Base-by-base conservation (phyloP, 2,329 filamentous ascomycete species). In the Colletotrichum karsti region DNA sequence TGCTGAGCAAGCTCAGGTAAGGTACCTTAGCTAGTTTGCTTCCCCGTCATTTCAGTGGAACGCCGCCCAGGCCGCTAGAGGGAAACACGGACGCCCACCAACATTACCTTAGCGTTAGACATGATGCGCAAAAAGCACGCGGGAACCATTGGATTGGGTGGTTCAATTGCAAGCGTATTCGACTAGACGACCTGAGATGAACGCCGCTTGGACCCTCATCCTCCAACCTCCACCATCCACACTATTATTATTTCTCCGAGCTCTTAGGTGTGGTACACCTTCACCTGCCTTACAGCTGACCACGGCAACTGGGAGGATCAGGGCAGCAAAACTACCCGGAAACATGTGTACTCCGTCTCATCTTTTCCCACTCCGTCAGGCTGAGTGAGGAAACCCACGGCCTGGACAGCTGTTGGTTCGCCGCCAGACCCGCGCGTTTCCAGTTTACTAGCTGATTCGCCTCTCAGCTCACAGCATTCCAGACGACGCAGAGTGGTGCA, bases 51-150 rank as follows among this genome's bases (percentile, higher is more conserved):
- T 66, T 64, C 65, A 68, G 65, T 65, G 65, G 46, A 26, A 65
- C 65, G 65, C 65, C 65, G 30, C n/a, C 46, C 46, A 58, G 65
- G 65, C 65, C 65, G 59, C 60, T 10, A 28, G 30, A 53, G 53
- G 44, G 26, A 13, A 33, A 39, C 60, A 64, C 53, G 20, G 28
- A 22, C 26, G 28, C 24, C 18, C n/a, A n/a, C n/a, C n/a, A n/a
- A 22, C 12, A n/a, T 28, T n/a, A 20, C 30, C 13, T 24, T 15
- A 26, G 37, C 48, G 13, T n/a, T 42, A n/a, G 39, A 42, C 15
- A 20, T 20, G 39, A n/a, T 42, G 39, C 33, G 33, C 33, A 10
- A 9, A 35, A 35, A 35, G 33, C 10, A 35, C 10, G 15, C 33
- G 33, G 15, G 33, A 12, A 35, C 10, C 33, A 15, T 12, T 35